A percentile compares a stretch with the other conserved stretches of the same genome.
phyloP scores from a whole-genome alignment of 176 grass and related monocot genomes.

The Areca catechu region DNA sequence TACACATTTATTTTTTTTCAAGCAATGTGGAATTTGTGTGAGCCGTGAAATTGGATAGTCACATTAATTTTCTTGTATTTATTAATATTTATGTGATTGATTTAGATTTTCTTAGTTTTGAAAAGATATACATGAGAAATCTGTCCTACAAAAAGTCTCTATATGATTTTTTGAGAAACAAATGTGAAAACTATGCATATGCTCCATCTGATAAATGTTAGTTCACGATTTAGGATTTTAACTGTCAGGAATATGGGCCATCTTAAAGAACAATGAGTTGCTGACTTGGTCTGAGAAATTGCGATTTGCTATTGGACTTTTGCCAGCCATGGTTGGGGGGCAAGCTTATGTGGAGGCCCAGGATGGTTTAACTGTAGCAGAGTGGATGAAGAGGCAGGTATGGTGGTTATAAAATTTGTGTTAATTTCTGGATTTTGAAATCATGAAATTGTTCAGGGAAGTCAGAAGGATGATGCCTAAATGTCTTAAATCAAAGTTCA shows the following conservation, averaged over 20 bases:
- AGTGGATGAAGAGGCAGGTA: constrained; percentile 98
- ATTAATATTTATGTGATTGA: constrained; percentile 2
- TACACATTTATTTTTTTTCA: too few species aligned
- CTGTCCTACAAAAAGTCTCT: too few species aligned
- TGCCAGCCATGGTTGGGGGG: constrained; percentile 84
- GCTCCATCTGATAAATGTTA: too few species aligned
- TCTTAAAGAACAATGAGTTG: constrained; percentile 95
- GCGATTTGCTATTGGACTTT: constrained; percentile 94
- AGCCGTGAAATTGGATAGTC: too few species aligned
- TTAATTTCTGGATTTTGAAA: constrained; percentile 2
- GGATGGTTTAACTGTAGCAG: constrained; percentile 73
- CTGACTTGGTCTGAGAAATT: constrained; percentile 97
- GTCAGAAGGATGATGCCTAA: too few species aligned
- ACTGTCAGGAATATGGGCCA: constrained; percentile 85
- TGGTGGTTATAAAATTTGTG: neutral
- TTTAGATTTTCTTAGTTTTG: too few species aligned
- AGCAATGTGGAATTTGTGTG: too few species aligned
- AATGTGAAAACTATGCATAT: too few species aligned
- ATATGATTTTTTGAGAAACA: too few species aligned
- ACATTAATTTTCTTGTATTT: neutral
- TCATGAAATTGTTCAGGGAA: neutral
- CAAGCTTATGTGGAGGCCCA: constrained; percentile 98
- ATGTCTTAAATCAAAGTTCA: too few species aligned
- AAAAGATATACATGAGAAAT: too few species aligned
- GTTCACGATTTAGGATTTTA: neutral